Base-by-base conservation (phyloP, 1,284 basidiomycete species). In the Cryptococcus neoformans region DNA sequence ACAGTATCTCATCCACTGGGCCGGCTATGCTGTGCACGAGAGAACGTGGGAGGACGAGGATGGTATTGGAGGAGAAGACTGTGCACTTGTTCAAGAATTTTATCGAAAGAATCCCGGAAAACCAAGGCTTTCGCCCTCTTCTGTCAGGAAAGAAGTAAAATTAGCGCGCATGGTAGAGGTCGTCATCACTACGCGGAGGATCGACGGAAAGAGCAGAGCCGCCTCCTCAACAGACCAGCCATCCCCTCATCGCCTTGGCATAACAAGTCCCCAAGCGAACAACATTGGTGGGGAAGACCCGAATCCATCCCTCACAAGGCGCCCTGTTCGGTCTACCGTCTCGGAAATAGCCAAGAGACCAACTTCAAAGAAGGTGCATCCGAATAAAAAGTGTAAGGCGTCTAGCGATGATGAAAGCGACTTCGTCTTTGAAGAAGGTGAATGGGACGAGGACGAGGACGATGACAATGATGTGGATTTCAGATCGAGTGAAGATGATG, bases 61-160 rank as follows among this genome's bases (percentile, higher is more conserved):
- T 21, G 65, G 74, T 51, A 66, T 75, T 37, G 67, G 74, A 34
- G 64, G 69, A 66, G 79, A 82, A 55, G 79, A 16, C 14, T 6
- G 72, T 57, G 66, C 67, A 14, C 68, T 66, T 12, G 72, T 73
- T 11, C 17, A 69, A 3, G 62, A 62, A 1, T 72, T 72, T 50
- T 72, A 69, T 53, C 50, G 54, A 35, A 54, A 59, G 36, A 39
- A 70, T 41, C 73, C 73, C 8, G 48, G 38, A 11, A 72, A 70
- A 49, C 69, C 69, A 1, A 45, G 51, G 39, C 37, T 11, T 2
- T 37, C 7, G 4, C 28, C 28, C 28, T 4, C 28, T 28, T 4
- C 28, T 4, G 28, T 28, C 28, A 28, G 28, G 4, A 42, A 14
- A 42, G 40, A 8, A 28, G 11, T 17, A 2, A 11, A 16, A 53